Base-by-base conservation (phyloP, 352 stramenopile genomes). In the Phytophthora sp. region DNA sequence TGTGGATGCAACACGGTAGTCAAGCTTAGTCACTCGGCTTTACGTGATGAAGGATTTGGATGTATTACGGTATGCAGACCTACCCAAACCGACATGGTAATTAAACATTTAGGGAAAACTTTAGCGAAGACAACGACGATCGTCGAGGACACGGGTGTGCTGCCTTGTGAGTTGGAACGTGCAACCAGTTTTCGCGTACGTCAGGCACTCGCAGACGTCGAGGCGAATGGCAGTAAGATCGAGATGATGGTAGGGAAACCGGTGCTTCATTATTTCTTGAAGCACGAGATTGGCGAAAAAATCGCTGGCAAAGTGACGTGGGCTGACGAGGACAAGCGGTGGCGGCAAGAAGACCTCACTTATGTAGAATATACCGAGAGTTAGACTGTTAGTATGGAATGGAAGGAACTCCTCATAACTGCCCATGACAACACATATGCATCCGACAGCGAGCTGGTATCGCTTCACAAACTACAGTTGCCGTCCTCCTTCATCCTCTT, bases 1-100 rank as follows among this genome's bases (percentile, higher is more conserved):
- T 93, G 84, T 23, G 84, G 84, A 6, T 87, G 78, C 71, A 93
- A 91, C 63, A 89, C 82, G 16, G 80, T 93, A 30, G 82, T 91
- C 18, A 93, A 93, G 65, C 72, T 91, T 1, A 90, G 84, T 46
- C 82, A 91, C 67, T 81, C 80, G 8, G 82, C 84, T 23, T 41
- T 93, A 27, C 71, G 71, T 1, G 81, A 89, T 27, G 79, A 91
- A 69, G 78, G 82, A 9, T 91, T 90, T 53, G 82, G 81, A 0
- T 90, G 82, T 35, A 85, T 91, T 60, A 84, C 74, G 0, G 74
- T 91, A 3, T 93, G 84, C 15, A 67, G 84, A 30, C 82, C 84
- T 11, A 79, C 82, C 27, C 84, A 93, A 57, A 88, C 79, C 0
- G 76, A 86, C 29, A 89, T 89, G 72, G 79, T 90, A 9, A 73